phyloP scores from a whole-genome alignment of 192 early-diverging fungal species.

The Radiomyces spectabilis region DNA sequence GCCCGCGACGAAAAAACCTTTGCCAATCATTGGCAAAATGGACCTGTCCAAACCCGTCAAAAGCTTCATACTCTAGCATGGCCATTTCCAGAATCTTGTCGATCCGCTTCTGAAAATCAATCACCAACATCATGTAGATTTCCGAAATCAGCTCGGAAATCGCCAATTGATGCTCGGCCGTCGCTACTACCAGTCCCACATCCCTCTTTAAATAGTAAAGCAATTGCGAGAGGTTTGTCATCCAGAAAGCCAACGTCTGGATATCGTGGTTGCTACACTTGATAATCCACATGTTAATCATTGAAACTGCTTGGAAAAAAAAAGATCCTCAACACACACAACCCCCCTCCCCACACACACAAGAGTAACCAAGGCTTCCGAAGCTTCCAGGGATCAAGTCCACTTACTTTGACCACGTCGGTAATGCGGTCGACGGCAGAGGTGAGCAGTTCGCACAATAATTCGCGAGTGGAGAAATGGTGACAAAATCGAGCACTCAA shows the following conservation, averaged over 20 bases:
- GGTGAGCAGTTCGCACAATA: constrained; percentile 62
- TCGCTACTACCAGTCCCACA: constrained; percentile 56
- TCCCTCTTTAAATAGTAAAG: constrained; percentile 87
- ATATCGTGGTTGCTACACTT: constrained; percentile 47
- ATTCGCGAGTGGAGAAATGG: constrained; percentile 65
- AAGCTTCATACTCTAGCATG: constrained; percentile 63
- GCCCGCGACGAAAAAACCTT: constrained; percentile 33
- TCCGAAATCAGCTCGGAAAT: constrained; percentile 78
- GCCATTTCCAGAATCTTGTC: constrained; percentile 60
- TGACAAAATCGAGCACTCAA: constrained; percentile 84
- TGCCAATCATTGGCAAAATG: constrained; percentile 53
- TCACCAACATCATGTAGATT: constrained; percentile 55
- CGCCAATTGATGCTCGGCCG: constrained; percentile 66
- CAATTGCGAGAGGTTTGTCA: constrained; percentile 76
- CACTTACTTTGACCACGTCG: constrained; percentile 44
- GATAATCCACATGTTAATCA: background rate
- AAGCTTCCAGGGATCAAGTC: too few relatives aligned
- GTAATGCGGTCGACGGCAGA: constrained; percentile 51
- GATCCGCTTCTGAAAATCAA: constrained; percentile 55
- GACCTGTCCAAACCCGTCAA: constrained; percentile 54
- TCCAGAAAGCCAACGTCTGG: constrained; percentile 71
- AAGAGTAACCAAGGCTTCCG: too few relatives aligned
- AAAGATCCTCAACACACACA: too few relatives aligned
- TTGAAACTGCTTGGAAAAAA: background rate
- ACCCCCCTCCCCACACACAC: too few relatives aligned